Evolutionary conservation across 1,284 basidiomycete genomes (phyloP), one percentile per base, ranked within the genome.

Genomic region (Microbotryomycetes sp.): DNA sequence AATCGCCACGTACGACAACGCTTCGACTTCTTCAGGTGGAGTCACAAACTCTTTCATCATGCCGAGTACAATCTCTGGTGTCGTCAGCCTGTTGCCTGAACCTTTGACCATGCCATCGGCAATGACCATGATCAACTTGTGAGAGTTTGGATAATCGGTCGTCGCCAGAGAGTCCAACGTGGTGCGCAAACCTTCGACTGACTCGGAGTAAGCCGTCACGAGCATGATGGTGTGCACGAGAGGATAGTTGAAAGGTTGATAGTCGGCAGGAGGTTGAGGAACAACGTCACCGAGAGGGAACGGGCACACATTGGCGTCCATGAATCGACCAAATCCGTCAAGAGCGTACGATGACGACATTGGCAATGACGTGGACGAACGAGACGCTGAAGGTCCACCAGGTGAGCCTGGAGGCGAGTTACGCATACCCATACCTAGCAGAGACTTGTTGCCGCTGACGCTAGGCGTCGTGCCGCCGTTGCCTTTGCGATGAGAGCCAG

Each of bases 101-200:
- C 96, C 96, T 80, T 93, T 92, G 73, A 98, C 96, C 86, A 97
- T 91, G 72, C 96, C 96, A 75, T 99, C 96, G 52, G 92, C 91
- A 69, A 99, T 94, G 73, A 99, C 86, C 63, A 98, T 80, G 64
- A 99, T 86, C 57, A 97, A 76, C 76, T 98, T 98, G 80, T 98
- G 96, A 70, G 88, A 91, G 80, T 98, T 97, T 29, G 94, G 94
- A 74, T 97, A 99, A 77, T 97, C 93, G 49, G 94, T 97, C 6
- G 94, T 98, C 4, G 93, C 92, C 26, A 99, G 83, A 19, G 94
- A 97, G 77, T 99, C 94, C 26, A 99, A 80, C 0, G 96, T 99
- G 7, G 96, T 98, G 45, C 94, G 85, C 3, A 99, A 81, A 80
- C 96, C 96, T 76, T 97, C 93, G 31, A 94, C 83, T 2, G 91